Percentiles rank a stretch among this genome's conserved stretches.
Evolutionary conservation across 2,329 filamentous ascomycete genomes (phyloP).

Genomic region (Fusarium sp.): DNA sequence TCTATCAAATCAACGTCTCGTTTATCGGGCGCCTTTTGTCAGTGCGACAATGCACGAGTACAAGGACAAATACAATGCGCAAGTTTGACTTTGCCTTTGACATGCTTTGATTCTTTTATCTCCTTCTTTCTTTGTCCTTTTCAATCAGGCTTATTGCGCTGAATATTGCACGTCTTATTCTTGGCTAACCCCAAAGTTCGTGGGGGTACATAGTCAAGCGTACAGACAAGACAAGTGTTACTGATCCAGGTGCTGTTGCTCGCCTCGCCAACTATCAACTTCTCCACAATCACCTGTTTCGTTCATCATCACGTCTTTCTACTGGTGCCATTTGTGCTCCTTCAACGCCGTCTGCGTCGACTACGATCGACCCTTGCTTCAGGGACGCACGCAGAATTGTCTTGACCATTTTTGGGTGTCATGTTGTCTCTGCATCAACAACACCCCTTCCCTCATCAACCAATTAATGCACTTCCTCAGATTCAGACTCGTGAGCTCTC

Average conservation of each 20-base stretch:
- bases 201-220: slow-evolving; percentile 32
- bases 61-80: slow-evolving; percentile 21
- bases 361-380: slow-evolving; percentile 32
- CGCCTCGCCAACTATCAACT: slow-evolving; percentile 26
- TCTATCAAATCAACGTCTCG: not conserved
- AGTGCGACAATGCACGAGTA: slow-evolving; percentile 27
- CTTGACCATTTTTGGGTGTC: slow-evolving; percentile 17
- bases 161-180: slow-evolving; percentile 16
- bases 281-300: slow-evolving; percentile 40
- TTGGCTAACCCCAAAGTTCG: slow-evolving; percentile 27
- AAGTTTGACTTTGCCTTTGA: slow-evolving; percentile 25
- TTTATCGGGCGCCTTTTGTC: slow-evolving; percentile 31
- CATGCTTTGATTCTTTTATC: slow-evolving; percentile 5
- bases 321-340: slow-evolving; percentile 26
- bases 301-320: slow-evolving; percentile 11
- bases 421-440: slow-evolving; percentile 35
- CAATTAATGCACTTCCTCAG: slow-evolving; percentile 26
- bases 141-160: slow-evolving; percentile 9
- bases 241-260: slow-evolving; percentile 20
- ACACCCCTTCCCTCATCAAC: slow-evolving; percentile 28
- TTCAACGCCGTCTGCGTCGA: slow-evolving; percentile 25
- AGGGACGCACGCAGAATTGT: slow-evolving; percentile 26
- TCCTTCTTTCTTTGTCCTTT: slow-evolving; percentile 13
- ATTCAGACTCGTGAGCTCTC: slow-evolving; percentile 34
- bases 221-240: slow-evolving; percentile 1